Conservation (phyloP, 2,329 filamentous ascomycete genomes). For the Calonectria crousiana region DNA sequence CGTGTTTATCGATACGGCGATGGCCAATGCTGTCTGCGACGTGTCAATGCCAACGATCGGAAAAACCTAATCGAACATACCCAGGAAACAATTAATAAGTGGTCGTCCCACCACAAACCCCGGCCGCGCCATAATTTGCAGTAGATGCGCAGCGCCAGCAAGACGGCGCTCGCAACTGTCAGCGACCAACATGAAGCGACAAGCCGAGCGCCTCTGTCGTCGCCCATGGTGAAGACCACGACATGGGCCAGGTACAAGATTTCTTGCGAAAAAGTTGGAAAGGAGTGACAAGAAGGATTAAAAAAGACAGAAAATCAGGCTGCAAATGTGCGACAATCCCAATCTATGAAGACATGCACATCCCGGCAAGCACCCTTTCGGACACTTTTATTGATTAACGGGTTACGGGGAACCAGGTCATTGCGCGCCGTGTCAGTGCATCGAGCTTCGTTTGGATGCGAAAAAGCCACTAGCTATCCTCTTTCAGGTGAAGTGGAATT, state of each 20-base stretch:
- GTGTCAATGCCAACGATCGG: background rate
- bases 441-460: background rate
- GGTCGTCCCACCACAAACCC: constrained; percentile 54
- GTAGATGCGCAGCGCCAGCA: constrained; percentile 50
- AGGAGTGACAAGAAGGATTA: background rate
- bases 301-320: background rate
- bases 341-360: background rate
- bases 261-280: background rate
- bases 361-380: background rate
- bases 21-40: constrained; percentile 42
- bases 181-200: constrained; percentile 49
- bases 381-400: background rate
- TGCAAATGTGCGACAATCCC: background rate
- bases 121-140: constrained; percentile 51
- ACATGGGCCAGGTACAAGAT: background rate
- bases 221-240: constrained; percentile 30
- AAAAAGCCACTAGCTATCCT: background rate
- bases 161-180: constrained; percentile 34
- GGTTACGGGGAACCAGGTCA: background rate
- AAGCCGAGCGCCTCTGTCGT: constrained; percentile 45
- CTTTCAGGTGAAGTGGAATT: background rate
- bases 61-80: constrained; percentile 40
- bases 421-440: background rate
- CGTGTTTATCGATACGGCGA: constrained; percentile 47
- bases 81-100: constrained; percentile 50